These are phyloP conservation scores for Euphorbia peplus DNA, from an alignment of 345 rosid genomes.

Conservation along the genomic window DNA sequence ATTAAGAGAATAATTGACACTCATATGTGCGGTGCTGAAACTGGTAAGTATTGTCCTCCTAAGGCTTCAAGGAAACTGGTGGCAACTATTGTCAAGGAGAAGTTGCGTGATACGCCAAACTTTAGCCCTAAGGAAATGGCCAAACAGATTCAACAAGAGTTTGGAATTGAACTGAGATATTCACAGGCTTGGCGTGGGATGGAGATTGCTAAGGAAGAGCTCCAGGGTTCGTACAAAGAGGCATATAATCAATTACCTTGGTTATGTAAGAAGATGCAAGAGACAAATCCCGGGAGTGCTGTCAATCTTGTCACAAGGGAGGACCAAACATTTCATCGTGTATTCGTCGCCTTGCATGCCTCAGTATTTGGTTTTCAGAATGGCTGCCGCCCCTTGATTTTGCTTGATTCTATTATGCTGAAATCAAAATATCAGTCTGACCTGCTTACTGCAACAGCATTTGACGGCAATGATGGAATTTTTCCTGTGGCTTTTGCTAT, in stretches of 20 bases:
- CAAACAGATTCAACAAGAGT: conserved; percentile 21
- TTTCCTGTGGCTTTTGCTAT: conserved; percentile 27
- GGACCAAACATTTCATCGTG: conserved; percentile 20
- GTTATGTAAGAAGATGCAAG: conserved; percentile 23
- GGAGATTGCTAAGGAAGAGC: conserved; percentile 24
- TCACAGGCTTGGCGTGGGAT: conserved; percentile 27
- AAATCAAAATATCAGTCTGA: conserved; percentile 25
- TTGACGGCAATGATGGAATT: conserved; percentile 27
- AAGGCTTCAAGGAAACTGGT: conserved; percentile 30
- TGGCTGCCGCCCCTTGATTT: conserved; percentile 28
- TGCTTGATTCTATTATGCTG: conserved; percentile 21
- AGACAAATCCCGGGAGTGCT: conserved; percentile 26
- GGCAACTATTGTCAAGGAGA: conserved; percentile 27
- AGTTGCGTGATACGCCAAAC: conserved; percentile 20
- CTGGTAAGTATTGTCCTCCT: conserved; percentile 9
- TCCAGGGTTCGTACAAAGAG: conserved; percentile 30
- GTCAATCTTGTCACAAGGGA: conserved; percentile 19
- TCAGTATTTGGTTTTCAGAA: conserved; percentile 29
- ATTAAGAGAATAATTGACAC: conserved; percentile 18
- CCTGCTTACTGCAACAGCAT: conserved; percentile 28
- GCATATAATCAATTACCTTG: conserved; percentile 27
- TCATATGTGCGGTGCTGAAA: conserved; percentile 24
- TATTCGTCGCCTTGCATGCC: conserved; percentile 24
- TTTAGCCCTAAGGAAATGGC: conserved; percentile 27
- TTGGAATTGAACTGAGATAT: conserved; percentile 29